phyloP scores from a whole-genome alignment of 2,329 filamentous ascomycete species.

The Curvularia lunata region DNA sequence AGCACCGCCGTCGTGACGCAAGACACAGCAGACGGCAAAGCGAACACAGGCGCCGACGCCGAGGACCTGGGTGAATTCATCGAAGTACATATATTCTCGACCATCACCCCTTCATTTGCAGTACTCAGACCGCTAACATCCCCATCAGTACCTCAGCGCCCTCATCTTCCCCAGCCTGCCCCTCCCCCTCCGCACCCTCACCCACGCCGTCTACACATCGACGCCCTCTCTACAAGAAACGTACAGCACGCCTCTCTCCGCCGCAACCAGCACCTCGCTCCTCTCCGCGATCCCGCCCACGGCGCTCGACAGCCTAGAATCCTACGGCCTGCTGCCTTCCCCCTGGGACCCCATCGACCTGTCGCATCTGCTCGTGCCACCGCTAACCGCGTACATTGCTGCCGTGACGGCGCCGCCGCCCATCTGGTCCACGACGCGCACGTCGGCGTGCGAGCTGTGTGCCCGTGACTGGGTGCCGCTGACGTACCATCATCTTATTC shows the following conservation, averaged over 20 bases:
- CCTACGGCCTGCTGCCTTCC: conserved; percentile 68
- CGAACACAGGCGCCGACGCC: conserved; percentile 50
- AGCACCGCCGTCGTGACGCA: conserved; percentile 17
- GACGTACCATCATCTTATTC: conserved; percentile 86
- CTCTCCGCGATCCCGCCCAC: conserved; percentile 61
- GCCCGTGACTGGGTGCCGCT: conserved; percentile 74
- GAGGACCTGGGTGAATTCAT: conserved; percentile 81
- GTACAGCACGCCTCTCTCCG: conserved; percentile 65
- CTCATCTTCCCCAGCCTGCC: conserved; percentile 74
- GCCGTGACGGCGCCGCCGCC: conserved; percentile 67
- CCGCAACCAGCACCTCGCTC: conserved; percentile 58
- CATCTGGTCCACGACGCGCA: conserved; percentile 64
- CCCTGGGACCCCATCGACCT: conserved; percentile 47
- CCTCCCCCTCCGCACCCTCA: conserved; percentile 63
- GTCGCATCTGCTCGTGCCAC: conserved; percentile 65
- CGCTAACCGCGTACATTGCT: conserved; percentile 68
- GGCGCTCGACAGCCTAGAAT: conserved; percentile 69
- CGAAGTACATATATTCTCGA: too few species aligned
- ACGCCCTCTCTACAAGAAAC: conserved; percentile 57
- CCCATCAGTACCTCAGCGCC: conserved; percentile 67
- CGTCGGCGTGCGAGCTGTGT: conserved; percentile 73
- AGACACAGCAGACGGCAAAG: conserved; percentile 27
- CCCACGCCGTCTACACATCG: conserved; percentile 63
- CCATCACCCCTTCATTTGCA: too few species aligned
- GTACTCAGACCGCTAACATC: background rate